Conservation (phyloP, 2,329 filamentous ascomycete species). For the Colletotrichum sp. region DNA sequence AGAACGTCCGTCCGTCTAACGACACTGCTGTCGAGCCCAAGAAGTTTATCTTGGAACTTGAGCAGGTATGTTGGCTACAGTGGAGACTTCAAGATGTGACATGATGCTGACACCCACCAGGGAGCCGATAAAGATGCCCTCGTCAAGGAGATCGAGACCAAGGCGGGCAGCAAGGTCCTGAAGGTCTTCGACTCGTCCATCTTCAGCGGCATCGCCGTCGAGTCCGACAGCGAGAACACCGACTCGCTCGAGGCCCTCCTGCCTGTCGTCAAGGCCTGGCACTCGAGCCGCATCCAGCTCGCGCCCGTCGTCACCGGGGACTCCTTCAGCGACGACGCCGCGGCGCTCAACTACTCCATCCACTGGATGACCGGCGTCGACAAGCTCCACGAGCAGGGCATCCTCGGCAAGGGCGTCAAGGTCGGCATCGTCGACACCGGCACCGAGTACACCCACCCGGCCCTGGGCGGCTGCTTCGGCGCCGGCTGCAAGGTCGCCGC, state of each 20-base stretch:
- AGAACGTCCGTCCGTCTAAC: not conserved
- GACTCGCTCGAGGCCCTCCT: slow-evolving; percentile 20
- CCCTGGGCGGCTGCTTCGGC: slow-evolving; percentile 53
- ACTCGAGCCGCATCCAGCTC: slow-evolving; percentile 13
- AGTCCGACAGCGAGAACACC: slow-evolving; percentile 19
- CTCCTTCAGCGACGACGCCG: slow-evolving; percentile 13
- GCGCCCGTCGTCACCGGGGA: slow-evolving; percentile 3
- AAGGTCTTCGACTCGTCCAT: slow-evolving; percentile 31
- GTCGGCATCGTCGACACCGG: slow-evolving; percentile 45
- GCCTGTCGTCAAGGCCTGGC: slow-evolving; percentile 19
- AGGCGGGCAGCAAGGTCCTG: slow-evolving; percentile 7
- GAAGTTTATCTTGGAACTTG: slow-evolving; percentile 20
- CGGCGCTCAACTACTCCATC: slow-evolving; percentile 33
- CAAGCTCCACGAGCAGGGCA: slow-evolving; percentile 39
- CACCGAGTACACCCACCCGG: slow-evolving; percentile 42
- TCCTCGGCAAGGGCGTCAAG: slow-evolving; percentile 41
- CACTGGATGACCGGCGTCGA: slow-evolving; percentile 45
- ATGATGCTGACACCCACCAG: not conserved
- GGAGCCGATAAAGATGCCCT: slow-evolving; percentile 13
- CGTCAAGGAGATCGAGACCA: slow-evolving; percentile 8
- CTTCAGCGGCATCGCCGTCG: slow-evolving; percentile 28
- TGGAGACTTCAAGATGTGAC: not conserved
- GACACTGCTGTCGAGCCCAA: slow-evolving; percentile 9
- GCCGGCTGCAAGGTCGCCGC: slow-evolving; percentile 38
- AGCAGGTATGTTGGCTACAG: not conserved